Evolutionary conservation across 2,329 filamentous ascomycete genomes (phyloP), one percentile per base, ranked within the genome.

Genomic region (Thielaviopsis ethacetica): DNA sequence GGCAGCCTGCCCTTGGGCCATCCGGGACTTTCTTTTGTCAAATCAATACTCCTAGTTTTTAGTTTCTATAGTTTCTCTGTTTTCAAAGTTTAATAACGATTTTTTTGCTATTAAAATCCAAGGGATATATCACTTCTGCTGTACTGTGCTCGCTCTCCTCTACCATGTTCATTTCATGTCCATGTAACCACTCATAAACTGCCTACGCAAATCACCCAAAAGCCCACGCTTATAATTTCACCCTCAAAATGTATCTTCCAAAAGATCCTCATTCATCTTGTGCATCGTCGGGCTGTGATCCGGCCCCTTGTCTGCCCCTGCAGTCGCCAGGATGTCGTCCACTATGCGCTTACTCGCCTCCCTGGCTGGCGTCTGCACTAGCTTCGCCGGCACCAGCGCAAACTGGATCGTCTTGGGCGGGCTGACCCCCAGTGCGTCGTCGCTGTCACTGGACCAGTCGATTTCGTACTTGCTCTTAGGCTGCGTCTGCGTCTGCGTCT

Each of bases 331-430:
- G 54, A 94, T 79, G 66, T 91, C 86, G 57, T 90, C 85, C 0
- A 94, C 87, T 61, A 94, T 91, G 59, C 83, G 80, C 68, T 80
- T 85, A 66, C 86, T 91, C 3, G 88, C 88, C 70, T 93, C 87
- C 59, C 85, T 80, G 30, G 88, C 88, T 62, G 88, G 88, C 54
- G 88, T 94, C 69, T 91, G 88, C 68, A 91, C 70, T 22, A 94
- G 72, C 67, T 86, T 84, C 49, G 83, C 86, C 57, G 85, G 85
- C 56, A 86, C 86, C 54, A 94, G 72, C 52, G 86, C 84, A 69
- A 94, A 94, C 66, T 91, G 86, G 62, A 94, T 91, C 12, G 88
- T 93, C 75, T 97, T 97, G 0, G 93, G 93, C 27, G 93, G 93
- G 66, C 88, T 95, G 71, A 90, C 85, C 5, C 84, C 88, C 24